phyloP scores from a whole-genome alignment of 768 basidiomycete genomes.

The Naganishia friedmannii region DNA sequence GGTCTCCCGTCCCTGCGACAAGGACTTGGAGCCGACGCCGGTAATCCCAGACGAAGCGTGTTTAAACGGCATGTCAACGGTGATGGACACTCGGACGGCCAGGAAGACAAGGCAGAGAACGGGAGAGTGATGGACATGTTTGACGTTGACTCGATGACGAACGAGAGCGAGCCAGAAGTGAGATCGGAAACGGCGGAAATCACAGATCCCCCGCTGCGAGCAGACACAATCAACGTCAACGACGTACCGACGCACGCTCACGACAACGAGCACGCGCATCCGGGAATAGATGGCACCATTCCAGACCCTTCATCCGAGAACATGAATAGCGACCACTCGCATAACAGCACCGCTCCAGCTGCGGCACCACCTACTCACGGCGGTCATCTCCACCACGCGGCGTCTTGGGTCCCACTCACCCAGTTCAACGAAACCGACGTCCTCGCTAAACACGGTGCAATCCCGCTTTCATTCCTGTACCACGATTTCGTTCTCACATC shows the following conservation, averaged over 20 bases:
- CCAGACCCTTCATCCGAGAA: not conserved
- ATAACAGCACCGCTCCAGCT: not conserved
- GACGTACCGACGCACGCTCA: not conserved
- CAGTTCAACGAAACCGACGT: conserved; percentile 73
- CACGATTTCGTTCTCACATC: conserved; percentile 62
- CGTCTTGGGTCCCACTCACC: conserved; percentile 31
- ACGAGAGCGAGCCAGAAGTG: not conserved
- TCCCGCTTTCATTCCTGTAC: conserved; percentile 77
- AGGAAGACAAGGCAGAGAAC: not conserved
- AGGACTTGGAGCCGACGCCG: not conserved
- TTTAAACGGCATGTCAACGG: conserved; percentile 21
- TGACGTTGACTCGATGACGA: not conserved
- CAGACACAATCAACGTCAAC: not conserved
- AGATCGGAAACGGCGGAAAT: not conserved
- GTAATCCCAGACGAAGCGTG: not conserved
- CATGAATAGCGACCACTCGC: not conserved
- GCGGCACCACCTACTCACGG: not conserved
- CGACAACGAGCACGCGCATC: not conserved
- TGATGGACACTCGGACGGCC: not conserved
- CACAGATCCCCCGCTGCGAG: not conserved
- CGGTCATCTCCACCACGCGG: conserved; percentile 14
- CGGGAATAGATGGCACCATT: not conserved
- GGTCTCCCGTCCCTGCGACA: not conserved
- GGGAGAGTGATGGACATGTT: conserved; percentile 10
- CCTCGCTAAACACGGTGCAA: conserved; percentile 63